A percentile compares a stretch with the other conserved stretches of the same genome.
Evolutionary conservation across 2,329 filamentous ascomycete genomes (phyloP).

Genomic region (Diatrype stigma): DNA sequence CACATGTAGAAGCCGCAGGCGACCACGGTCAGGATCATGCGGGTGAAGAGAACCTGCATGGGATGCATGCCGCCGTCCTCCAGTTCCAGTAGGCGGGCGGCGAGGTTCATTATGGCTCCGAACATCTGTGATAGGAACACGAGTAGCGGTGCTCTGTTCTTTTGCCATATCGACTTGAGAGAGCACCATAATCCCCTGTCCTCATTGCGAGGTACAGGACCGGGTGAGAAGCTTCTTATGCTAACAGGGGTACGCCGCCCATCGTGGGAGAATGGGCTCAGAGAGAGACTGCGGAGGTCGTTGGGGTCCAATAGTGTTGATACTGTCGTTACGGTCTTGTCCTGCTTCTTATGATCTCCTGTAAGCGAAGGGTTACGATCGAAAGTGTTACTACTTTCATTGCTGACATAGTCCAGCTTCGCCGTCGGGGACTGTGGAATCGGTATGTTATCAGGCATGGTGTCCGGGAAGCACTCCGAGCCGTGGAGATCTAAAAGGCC

Average conservation of each 20-base stretch:
- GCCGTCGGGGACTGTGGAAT: no score
- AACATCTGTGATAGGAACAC: conserved; percentile 77
- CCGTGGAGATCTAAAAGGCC: no score
- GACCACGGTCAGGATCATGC: conserved; percentile 70
- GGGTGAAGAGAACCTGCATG: conserved; percentile 76
- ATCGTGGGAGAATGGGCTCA: conserved; percentile 37
- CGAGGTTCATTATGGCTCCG: conserved; percentile 79
- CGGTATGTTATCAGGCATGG: no score
- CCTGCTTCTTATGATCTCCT: neutral
- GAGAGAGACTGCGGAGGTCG: conserved; percentile 34
- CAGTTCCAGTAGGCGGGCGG: conserved; percentile 70
- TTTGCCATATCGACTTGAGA: conserved; percentile 29
- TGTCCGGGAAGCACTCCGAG: no score
- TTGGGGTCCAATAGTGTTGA: conserved; percentile 25
- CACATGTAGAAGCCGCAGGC: conserved; percentile 71
- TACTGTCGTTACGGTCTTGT: conserved; percentile 1
- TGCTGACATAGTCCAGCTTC: no score
- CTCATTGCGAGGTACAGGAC: conserved; percentile 4
- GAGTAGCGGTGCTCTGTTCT: conserved; percentile 67
- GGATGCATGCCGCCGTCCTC: conserved; percentile 57
- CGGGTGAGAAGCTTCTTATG: conserved; percentile 5
- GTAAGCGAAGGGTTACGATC: no score
- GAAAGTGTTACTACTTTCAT: no score
- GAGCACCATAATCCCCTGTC: conserved; percentile 6
- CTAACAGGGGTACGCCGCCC: conserved; percentile 20